Percentiles rank a stretch among this genome's conserved stretches.
phyloP scores from a whole-genome alignment of 139 green algal genomes.

The Pedinophyceae sp. region DNA sequence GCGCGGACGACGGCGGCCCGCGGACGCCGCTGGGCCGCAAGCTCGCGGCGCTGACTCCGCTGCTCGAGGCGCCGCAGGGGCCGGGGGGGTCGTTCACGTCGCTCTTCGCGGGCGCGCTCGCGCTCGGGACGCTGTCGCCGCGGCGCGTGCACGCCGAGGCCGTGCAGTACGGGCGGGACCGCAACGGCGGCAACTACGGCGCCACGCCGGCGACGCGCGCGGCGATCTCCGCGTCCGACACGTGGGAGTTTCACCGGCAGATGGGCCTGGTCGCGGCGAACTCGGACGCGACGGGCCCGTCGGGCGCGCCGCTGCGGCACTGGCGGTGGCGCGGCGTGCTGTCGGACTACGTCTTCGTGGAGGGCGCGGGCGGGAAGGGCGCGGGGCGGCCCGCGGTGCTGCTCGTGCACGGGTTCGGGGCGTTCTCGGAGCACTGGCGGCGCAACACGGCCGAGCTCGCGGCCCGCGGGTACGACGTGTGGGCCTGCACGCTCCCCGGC shows the following conservation, averaged over 20 bases:
- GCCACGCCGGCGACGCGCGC: too few species aligned
- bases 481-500: constrained; percentile 2
- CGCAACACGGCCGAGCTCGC: constrained; percentile 47
- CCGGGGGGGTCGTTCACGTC: constrained; percentile 36
- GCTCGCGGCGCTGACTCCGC: too few species aligned
- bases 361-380: too few species aligned
- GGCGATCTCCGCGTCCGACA: too few species aligned
- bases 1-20: neutral
- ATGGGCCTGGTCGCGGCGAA: constrained; percentile 18
- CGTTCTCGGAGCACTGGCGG: constrained; percentile 82
- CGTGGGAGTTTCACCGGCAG: too few species aligned
- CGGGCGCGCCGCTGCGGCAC: constrained; percentile 19
- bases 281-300: too few species aligned
- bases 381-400: constrained; percentile 47
- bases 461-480: constrained; percentile 39
- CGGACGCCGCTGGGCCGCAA: neutral
- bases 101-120: constrained; percentile 29
- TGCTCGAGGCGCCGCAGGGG: constrained; percentile 15
- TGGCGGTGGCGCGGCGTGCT: constrained; percentile 44
- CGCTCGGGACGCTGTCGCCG: constrained; percentile 29
- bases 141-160: constrained; percentile 20
- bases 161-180: neutral
- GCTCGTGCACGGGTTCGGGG: constrained; percentile 92
- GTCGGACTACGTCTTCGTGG: too few species aligned
- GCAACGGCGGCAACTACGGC: too few species aligned